A percentile compares a stretch with the other conserved stretches of the same genome.
Evolutionary conservation across 192 early-diverging fungal species (phyloP).

Genomic region (Coemansia furcata): DNA sequence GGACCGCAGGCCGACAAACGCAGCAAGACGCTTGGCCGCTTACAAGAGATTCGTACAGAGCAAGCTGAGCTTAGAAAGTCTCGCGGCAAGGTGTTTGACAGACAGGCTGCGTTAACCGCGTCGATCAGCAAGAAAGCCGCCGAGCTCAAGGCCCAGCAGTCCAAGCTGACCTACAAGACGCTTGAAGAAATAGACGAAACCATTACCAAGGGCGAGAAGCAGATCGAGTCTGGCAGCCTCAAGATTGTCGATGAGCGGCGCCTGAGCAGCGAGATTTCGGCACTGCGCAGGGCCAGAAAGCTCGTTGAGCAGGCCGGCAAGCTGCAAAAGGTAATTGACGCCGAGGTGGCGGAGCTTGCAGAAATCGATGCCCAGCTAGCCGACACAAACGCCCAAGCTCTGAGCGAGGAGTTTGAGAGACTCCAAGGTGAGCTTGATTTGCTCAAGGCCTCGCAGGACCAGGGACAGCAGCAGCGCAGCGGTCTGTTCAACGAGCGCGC

Average conservation of each 20-base stretch:
- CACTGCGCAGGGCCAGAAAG: slow-evolving; percentile 38
- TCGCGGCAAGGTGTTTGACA: slow-evolving; percentile 69
- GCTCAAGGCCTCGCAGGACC: slow-evolving; percentile 61
- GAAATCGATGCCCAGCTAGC: slow-evolving; percentile 57
- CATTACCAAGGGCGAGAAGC: slow-evolving; percentile 70
- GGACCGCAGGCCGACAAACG: slow-evolving; percentile 55
- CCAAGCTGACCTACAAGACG: slow-evolving; percentile 78
- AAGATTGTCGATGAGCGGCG: slow-evolving; percentile 87
- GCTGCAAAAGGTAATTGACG: slow-evolving; percentile 75
- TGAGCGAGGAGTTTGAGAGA: slow-evolving; percentile 66
- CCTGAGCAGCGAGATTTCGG: slow-evolving; percentile 32
- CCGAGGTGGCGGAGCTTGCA: slow-evolving; percentile 64
- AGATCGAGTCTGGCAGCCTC: slow-evolving; percentile 73
- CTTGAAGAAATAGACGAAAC: slow-evolving; percentile 74
- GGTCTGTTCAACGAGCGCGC: slow-evolving; percentile 71
- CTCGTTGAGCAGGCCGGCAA: slow-evolving; percentile 76
- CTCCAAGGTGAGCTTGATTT: slow-evolving; percentile 71
- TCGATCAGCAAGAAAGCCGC: slow-evolving; percentile 79
- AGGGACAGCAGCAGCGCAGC: slow-evolving; percentile 62
- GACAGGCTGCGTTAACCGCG: slow-evolving; percentile 67
- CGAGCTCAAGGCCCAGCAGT: slow-evolving; percentile 70
- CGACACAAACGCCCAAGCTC: slow-evolving; percentile 58
- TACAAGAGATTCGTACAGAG: slow-evolving; percentile 70
- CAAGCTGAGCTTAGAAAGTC: slow-evolving; percentile 67
- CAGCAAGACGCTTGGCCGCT: slow-evolving; percentile 59